Conservation (phyloP, 179 eudicot species). For the Vitellaria paradoxa region DNA sequence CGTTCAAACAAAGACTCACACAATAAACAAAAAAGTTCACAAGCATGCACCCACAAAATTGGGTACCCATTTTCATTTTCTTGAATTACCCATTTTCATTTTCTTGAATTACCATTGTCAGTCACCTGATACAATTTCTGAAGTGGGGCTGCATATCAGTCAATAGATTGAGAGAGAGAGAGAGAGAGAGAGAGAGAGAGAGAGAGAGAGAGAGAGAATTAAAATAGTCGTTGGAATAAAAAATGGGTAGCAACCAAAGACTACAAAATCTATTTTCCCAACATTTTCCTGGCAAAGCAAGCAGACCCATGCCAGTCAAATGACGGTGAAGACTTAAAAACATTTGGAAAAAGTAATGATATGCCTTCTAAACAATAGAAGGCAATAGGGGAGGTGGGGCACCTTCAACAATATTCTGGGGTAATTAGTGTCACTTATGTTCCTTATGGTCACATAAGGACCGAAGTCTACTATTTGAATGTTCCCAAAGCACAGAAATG, state of each 20-base stretch:
- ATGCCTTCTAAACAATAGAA: not conserved
- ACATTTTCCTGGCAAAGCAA: not conserved
- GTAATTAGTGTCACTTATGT: not conserved
- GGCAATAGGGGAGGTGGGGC: not conserved
- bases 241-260: not conserved
- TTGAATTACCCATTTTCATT: too few relatives aligned
- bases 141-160: not conserved
- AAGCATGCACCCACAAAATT: not conserved
- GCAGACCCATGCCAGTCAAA: not conserved
- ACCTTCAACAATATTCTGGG: not conserved
- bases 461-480: not conserved
- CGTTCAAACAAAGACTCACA: not conserved
- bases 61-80: not conserved
- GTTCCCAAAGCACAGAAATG: not conserved
- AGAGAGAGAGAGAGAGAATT: not conserved
- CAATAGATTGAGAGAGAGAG: not conserved
- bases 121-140: not conserved
- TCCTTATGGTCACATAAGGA: not conserved
- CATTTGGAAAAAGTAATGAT: not conserved
- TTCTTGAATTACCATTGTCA: too few relatives aligned
- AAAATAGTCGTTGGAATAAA: not conserved
- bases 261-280: not conserved
- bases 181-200: not conserved
- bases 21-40: not conserved
- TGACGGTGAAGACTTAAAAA: not conserved